Percentiles rank a stretch among this genome's conserved stretches.
Evolutionary conservation across 2,329 filamentous ascomycete species (phyloP).

Genomic region (Alternaria angustiovoidea): DNA sequence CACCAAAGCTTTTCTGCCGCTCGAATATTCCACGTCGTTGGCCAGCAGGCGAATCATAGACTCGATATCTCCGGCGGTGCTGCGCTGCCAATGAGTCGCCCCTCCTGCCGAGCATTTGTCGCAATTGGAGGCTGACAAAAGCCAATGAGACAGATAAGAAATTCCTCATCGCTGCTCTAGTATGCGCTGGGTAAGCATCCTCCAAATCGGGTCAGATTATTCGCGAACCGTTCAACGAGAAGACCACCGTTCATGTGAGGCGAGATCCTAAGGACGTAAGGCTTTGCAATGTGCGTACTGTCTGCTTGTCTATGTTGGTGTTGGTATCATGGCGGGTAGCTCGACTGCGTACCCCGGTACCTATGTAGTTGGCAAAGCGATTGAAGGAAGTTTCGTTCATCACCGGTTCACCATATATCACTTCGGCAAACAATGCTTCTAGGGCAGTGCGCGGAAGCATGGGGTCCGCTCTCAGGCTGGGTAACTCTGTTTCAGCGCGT

Average conservation of each 20-base stretch:
- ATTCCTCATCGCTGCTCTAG: neutral
- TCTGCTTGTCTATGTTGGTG: neutral
- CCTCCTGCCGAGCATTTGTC: slow-evolving; percentile 22
- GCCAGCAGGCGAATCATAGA: slow-evolving; percentile 30
- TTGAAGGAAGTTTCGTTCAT: neutral
- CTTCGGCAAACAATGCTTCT: neutral
- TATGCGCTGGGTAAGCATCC: neutral
- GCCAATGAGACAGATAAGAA: neutral
- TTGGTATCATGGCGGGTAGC: neutral
- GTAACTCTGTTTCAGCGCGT: neutral
- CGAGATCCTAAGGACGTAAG: too few relatives aligned
- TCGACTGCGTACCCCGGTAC: neutral
- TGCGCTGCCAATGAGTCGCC: slow-evolving; percentile 25
- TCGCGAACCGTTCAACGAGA: neutral
- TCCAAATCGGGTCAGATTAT: neutral
- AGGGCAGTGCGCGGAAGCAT: neutral
- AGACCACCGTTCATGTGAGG: neutral
- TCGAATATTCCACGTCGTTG: slow-evolving; percentile 23
- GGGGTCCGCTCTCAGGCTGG: neutral
- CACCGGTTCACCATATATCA: neutral
- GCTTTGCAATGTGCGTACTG: neutral
- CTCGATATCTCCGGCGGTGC: slow-evolving; percentile 27
- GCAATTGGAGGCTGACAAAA: slow-evolving; percentile 12
- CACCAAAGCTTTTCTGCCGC: slow-evolving; percentile 38
- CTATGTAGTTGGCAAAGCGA: neutral